phyloP scores from a whole-genome alignment of 2,329 filamentous ascomycete species.

The Pseudocercospora crystallina region DNA sequence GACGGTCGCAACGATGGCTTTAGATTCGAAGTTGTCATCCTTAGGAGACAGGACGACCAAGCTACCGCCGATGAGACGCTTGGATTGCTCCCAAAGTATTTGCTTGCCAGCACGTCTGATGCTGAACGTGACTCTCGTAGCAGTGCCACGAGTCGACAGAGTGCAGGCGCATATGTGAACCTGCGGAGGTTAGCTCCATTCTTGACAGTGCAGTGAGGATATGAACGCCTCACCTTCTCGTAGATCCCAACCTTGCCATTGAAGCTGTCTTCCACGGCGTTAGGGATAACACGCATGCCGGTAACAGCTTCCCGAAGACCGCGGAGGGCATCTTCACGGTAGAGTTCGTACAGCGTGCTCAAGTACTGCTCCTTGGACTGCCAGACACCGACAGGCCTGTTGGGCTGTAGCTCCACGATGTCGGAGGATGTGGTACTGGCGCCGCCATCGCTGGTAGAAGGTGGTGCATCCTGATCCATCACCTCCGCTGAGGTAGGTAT shows the following conservation, averaged over 20 bases:
- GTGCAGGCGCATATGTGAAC: constrained; percentile 67
- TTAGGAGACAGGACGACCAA: constrained; percentile 57
- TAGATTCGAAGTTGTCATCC: constrained; percentile 61
- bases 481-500: constrained; percentile 58
- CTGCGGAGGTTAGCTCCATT: constrained; percentile 42
- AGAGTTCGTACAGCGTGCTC: constrained; percentile 69
- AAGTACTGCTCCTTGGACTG: constrained; percentile 65
- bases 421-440: constrained; percentile 16
- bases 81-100: constrained; percentile 67
- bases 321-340: constrained; percentile 72
- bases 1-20: constrained; percentile 70
- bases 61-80: constrained; percentile 55
- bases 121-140: constrained; percentile 70
- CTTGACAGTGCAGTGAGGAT: background rate
- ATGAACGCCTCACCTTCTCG: constrained; percentile 56
- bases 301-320: constrained; percentile 67
- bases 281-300: constrained; percentile 53
- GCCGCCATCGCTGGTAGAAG: background rate
- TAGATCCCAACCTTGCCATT: constrained; percentile 59
- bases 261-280: constrained; percentile 55
- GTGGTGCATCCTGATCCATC: constrained; percentile 28
- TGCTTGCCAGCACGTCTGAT: constrained; percentile 62
- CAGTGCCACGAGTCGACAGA: constrained; percentile 62
- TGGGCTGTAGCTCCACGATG: constrained; percentile 36
- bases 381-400: constrained; percentile 60